These are phyloP conservation scores for Backusella tuberculispora DNA, from an alignment of 192 early-diverging fungal genomes.

Conservation along the genomic window DNA sequence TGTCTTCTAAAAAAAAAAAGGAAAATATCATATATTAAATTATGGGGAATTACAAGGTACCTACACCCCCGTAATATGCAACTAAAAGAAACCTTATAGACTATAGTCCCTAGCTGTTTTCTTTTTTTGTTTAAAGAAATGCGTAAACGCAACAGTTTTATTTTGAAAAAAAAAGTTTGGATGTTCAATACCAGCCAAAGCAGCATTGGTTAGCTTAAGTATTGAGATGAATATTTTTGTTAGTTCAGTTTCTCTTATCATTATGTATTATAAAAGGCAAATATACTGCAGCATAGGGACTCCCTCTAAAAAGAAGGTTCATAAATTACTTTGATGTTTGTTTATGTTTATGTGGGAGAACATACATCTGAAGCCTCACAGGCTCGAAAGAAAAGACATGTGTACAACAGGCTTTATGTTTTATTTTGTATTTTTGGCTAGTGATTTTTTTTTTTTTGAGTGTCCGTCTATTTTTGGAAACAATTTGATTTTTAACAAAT, in stretches of 20 bases:
- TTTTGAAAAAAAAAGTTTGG: background rate
- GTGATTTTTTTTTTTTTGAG: background rate
- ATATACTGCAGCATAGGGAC: background rate
- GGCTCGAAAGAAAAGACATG: background rate
- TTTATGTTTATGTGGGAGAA: background rate
- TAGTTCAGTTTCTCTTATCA: background rate
- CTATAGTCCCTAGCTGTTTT: background rate
- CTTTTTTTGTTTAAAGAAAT: background rate
- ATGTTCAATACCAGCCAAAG: background rate
- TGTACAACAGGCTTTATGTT: background rate
- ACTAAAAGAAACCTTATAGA: background rate
- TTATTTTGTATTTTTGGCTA: background rate
- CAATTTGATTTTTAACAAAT: conserved; percentile 11
- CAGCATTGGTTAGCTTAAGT: background rate
- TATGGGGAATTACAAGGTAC: background rate
- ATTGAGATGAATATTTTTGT: background rate
- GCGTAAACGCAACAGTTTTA: background rate
- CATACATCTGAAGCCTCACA: background rate
- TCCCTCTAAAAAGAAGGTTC: background rate
- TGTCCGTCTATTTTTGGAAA: background rate
- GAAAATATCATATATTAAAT: too few species aligned
- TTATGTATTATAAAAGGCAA: background rate
- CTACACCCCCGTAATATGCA: background rate
- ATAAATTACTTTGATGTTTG: conserved; percentile 10
- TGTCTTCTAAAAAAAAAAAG: background rate